Conservation (phyloP, 1,284 basidiomycete genomes). For the Melampsora larici-populina region DNA sequence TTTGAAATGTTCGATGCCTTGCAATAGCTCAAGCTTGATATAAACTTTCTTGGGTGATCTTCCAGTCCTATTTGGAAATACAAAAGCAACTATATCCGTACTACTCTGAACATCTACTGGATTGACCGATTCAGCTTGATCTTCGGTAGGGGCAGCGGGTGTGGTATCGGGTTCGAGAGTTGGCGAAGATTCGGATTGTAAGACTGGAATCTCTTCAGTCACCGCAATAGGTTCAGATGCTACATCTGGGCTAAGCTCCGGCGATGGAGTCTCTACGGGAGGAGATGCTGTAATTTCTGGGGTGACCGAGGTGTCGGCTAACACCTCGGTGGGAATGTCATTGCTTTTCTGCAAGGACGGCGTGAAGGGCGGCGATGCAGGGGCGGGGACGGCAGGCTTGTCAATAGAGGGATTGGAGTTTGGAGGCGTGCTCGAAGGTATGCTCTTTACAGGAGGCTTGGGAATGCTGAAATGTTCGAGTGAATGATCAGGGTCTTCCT, state of each 20-base stretch:
- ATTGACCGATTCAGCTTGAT: background rate
- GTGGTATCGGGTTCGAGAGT: background rate
- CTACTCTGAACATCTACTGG: background rate
- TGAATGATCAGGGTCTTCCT: background rate
- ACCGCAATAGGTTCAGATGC: background rate
- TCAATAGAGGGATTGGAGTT: background rate
- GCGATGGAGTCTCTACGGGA: no score
- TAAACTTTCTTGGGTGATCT: background rate
- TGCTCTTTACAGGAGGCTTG: background rate
- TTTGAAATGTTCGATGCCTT: constrained; percentile 3
- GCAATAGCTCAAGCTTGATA: background rate
- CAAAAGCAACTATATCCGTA: background rate
- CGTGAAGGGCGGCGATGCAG: no score
- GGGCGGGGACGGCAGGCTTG: no score
- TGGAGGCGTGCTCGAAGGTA: background rate
- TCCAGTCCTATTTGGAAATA: constrained; percentile 5
- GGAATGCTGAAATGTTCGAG: background rate
- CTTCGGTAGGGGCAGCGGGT: background rate
- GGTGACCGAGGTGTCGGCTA: no score
- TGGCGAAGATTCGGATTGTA: background rate
- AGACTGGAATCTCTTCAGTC: background rate
- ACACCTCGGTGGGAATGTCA: no score
- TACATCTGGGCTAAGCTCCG: no score
- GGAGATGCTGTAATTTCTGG: no score
- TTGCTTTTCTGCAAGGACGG: no score